Conservation (phyloP, 352 stramenopile species). For the Phytopythium aichiense region DNA sequence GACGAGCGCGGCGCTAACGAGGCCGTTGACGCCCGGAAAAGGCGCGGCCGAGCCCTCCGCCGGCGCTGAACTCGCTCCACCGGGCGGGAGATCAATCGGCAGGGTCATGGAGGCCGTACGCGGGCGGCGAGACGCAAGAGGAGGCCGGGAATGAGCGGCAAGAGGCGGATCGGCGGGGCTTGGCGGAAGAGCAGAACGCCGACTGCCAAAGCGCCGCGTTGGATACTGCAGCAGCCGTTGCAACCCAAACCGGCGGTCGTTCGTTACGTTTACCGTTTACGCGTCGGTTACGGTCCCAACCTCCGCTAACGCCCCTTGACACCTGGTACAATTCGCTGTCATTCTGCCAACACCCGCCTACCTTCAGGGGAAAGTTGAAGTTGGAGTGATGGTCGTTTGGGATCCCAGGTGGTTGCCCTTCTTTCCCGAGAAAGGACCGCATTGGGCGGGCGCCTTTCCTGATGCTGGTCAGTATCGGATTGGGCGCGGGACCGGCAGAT, state of each 20-base stretch:
- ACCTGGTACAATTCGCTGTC: background rate
- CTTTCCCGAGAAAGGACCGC: background rate
- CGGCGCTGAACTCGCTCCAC: constrained; percentile 7
- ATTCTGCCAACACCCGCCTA: constrained; percentile 1
- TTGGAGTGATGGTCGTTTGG: constrained; percentile 35
- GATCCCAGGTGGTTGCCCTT: constrained; percentile 2
- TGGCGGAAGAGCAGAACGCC: background rate
- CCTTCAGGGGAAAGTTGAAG: constrained; percentile 26
- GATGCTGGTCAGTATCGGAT: constrained; percentile 8
- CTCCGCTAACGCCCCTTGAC: background rate
- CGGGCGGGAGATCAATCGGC: constrained; percentile 13
- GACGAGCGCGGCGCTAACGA: background rate
- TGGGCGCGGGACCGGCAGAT: constrained; percentile 12
- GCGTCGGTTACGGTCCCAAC: constrained; percentile 4
- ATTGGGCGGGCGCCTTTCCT: constrained; percentile 13
- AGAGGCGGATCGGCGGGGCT: background rate
- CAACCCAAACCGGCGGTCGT: background rate
- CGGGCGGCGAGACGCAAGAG: background rate
- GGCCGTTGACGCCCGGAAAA: background rate
- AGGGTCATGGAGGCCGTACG: constrained; percentile 14
- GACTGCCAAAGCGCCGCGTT: constrained; percentile 3
- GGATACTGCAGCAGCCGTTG: constrained; percentile 6
- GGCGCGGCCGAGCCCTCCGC: background rate
- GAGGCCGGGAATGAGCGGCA: background rate
- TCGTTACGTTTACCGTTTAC: background rate